These are phyloP conservation scores for Sphaerulina populicola DNA, from an alignment of 2,329 filamentous ascomycete species.

Conservation along the genomic window DNA sequence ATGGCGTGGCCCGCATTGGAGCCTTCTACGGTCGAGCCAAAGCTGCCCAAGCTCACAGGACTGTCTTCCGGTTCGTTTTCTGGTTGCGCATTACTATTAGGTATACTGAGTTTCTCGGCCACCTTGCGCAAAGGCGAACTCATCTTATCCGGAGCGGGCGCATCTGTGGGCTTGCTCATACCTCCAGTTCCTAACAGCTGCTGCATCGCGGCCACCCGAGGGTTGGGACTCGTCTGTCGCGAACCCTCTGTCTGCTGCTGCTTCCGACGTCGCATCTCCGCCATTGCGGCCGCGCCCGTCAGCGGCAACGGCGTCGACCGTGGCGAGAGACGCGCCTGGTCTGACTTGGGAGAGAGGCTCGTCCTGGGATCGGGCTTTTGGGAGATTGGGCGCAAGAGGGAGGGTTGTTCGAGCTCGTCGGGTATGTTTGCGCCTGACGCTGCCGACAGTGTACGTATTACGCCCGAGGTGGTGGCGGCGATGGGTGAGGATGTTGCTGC, in stretches of 20 bases:
- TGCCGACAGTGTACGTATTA: slow-evolving; percentile 36
- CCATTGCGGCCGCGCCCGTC: slow-evolving; percentile 43
- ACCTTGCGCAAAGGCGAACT: slow-evolving; percentile 44
- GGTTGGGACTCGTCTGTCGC: slow-evolving; percentile 44
- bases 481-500: slow-evolving; percentile 36
- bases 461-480: slow-evolving; percentile 35
- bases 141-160: slow-evolving; percentile 37
- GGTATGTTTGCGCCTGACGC: slow-evolving; percentile 16
- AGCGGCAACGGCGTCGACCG: slow-evolving; percentile 28
- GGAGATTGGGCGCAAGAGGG: slow-evolving; percentile 23
- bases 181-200: slow-evolving; percentile 38
- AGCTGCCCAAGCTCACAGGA: slow-evolving; percentile 47
- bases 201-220: slow-evolving; percentile 38
- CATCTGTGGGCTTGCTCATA: slow-evolving; percentile 40
- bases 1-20: slow-evolving; percentile 31
- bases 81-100: slow-evolving; percentile 36
- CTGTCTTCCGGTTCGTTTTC: slow-evolving; percentile 44
- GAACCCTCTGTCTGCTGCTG: slow-evolving; percentile 33
- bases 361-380: slow-evolving; percentile 18
- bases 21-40: slow-evolving; percentile 44
- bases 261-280: slow-evolving; percentile 40
- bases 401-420: slow-evolving; percentile 19
- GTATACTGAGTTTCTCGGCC: slow-evolving; percentile 44
- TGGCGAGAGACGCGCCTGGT: slow-evolving; percentile 35
- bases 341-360: slow-evolving; percentile 37